Base-by-base conservation (phyloP, 352 stramenopile genomes). In the Pilasporangium apinafurcum region DNA sequence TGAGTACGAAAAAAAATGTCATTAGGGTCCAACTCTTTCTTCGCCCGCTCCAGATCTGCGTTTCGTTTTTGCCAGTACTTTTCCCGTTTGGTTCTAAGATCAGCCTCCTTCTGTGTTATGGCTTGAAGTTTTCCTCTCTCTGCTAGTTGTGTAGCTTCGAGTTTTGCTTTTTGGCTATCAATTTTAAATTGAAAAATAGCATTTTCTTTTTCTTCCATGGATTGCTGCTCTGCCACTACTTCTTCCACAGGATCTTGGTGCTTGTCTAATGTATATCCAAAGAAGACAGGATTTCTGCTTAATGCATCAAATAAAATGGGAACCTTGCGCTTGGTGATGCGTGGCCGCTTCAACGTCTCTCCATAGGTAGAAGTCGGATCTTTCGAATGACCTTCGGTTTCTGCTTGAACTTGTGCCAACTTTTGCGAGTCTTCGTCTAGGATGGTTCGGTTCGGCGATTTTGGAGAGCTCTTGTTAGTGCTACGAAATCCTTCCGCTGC, bases 1-100 rank as follows among this genome's bases (percentile, higher is more conserved):
- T 77, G 60, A 6, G 67, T 88, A 1, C 62, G 62, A 26, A 92
- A 92, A 53, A 83, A 92, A n/a, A 85, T 63, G 22, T 86, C 76
- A 24, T 64, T 86, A 8, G 80, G 78, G 37, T 92, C 76, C 2
- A 92, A 46, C 22, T 92, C 77, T 25, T 79, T 75, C 37, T 81
- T 76, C 2, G 77, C 77, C 1, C 76, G 67, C 7, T 88, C 72
- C 7, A 87, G 48, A 4, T 92, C 80, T 3, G 56, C 60, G 13
- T 77, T 34, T 4, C 80, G 68, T 26, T 85, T 83, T 27, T 69
- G 53, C 65, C 73, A 83, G 26, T 75, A 78, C 22, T 72, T 79
- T 12, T 79, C 61, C 0, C 80, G 65, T 38, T 87, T 88, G 0
- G 51, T 44, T 16, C 63, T 29, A 5, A 70, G 8, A 8, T 83